A percentile compares a stretch with the other conserved stretches of the same genome.
Conservation (phyloP, 345 rosid species). For the Murraya paniculata region DNA sequence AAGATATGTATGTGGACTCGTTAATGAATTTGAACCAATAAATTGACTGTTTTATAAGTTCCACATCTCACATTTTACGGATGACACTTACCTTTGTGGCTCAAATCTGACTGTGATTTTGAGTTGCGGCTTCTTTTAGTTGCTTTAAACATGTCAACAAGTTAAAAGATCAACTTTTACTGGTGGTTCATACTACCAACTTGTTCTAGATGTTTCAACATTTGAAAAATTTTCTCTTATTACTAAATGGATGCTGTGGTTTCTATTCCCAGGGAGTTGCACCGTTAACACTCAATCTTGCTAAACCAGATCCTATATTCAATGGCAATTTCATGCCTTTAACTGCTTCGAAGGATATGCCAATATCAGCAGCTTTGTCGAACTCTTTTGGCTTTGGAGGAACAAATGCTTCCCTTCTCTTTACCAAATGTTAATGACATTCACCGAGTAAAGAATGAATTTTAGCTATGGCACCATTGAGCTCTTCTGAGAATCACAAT, state of each 20-base stretch:
- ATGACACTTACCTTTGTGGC: neutral
- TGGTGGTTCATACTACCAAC: neutral
- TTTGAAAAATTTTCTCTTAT: conserved; percentile 1
- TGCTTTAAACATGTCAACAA: neutral
- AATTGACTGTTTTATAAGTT: neutral
- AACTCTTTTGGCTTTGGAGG: conserved; percentile 97
- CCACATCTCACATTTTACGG: neutral
- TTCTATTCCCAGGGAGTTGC: conserved; percentile 67
- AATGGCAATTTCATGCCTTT: conserved; percentile 58
- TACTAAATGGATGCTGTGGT: conserved; percentile 3
- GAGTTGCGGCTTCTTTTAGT: neutral
- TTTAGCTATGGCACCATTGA: neutral
- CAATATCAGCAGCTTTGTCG: conserved; percentile 64
- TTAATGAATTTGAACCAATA: neutral
- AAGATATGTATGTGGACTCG: too few relatives aligned
- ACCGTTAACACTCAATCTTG: conserved; percentile 77
- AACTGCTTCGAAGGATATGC: conserved; percentile 66
- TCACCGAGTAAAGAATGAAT: neutral
- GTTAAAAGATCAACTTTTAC: neutral
- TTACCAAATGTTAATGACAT: conserved; percentile 19
- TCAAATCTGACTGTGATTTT: neutral
- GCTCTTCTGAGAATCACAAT: neutral
- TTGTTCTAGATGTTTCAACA: neutral
- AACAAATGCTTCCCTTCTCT: conserved; percentile 77
- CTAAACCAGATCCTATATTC: conserved; percentile 75